Evolutionary conservation across 2,329 filamentous ascomycete species (phyloP), one percentile per base, ranked within the genome.

Genomic region (Aaosphaeria arxii): DNA sequence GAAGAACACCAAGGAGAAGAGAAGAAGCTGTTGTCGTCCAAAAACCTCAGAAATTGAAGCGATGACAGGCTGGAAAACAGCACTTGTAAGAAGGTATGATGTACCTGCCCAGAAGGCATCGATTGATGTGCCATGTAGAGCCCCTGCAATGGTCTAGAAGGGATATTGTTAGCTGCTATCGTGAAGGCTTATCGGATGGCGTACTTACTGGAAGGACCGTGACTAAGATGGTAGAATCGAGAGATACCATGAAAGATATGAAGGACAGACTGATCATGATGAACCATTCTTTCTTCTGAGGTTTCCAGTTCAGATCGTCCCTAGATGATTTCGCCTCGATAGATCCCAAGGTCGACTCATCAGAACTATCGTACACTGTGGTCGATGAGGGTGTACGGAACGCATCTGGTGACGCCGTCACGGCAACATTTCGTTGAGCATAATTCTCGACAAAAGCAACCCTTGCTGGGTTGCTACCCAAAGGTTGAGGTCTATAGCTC

Each of bases 21-120:
- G 39, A 11, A 66, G 59, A n/a, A 64, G 49, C 44, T 63, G 74
- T 41, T 76, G 70, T 5, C 79, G 73, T 3, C 81, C 80, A 45
- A 78, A 82, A 7, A 79, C 64, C 42, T 78, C 68, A 7, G 75
- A 71, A 0, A 78, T 50, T 1, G 58, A 60, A 4, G 58, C 63
- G 30, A 65, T 61, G 28, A 71, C 67, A 38, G 81, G 83, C 56
- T 84, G 79, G 39, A 82, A 75, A 30, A 84, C 78, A 1, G 85
- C 83, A 47, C 80, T 83, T 3, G 84, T 81, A 5, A 89, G 76
- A 4, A 89, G 72, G 54, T 87, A 89, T 11, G 82, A 83, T 4
- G 86, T 88, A 2, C 85, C 86, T 9, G 83, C 79, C 86, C 85
- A 89, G 59, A 88, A 88, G 0, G 84, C 82, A 66, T 88, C 59